Evolutionary conservation across 768 basidiomycete genomes (phyloP).

Genomic region (Collybia sp.): DNA sequence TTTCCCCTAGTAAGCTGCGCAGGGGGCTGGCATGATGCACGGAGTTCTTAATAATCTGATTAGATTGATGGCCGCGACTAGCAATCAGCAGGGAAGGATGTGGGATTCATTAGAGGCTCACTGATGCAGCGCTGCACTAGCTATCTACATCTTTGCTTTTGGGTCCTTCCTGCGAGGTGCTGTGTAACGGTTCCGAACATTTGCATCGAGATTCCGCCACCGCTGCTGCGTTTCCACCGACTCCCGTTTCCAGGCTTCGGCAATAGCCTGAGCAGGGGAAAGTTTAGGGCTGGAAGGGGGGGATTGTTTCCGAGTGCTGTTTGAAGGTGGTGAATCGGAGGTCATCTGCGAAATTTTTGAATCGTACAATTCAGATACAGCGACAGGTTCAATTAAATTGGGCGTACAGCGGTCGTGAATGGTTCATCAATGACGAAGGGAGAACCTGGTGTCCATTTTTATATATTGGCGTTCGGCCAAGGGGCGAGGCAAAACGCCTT

Average conservation of each 20-base stretch:
- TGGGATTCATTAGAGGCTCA: conserved; percentile 2
- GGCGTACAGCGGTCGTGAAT: conserved; percentile 33
- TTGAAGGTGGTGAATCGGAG: conserved; percentile 35
- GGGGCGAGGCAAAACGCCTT: conserved; percentile 34
- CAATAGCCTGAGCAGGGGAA: conserved; percentile 60
- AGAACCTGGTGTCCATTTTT: conserved; percentile 36
- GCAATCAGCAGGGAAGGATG: neutral
- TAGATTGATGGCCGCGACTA: conserved; percentile 1
- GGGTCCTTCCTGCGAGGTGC: conserved; percentile 30
- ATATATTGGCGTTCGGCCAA: conserved; percentile 35
- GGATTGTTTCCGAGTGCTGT: conserved; percentile 24
- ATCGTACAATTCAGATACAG: conserved; percentile 25
- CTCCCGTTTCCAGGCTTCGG: conserved; percentile 63
- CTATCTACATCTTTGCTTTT: conserved; percentile 50
- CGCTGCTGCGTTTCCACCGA: conserved; percentile 52
- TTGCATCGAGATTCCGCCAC: conserved; percentile 50
- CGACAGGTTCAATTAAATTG: conserved; percentile 20
- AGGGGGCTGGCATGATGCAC: neutral
- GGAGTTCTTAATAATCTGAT: neutral
- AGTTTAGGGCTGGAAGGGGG: conserved; percentile 24
- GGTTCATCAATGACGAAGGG: conserved; percentile 28
- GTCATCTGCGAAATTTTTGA: conserved; percentile 35
- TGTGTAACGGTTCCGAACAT: conserved; percentile 46
- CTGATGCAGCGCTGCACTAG: neutral
- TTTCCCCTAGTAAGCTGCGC: neutral